Evolutionary conservation across 306 rosid genomes (phyloP).

Genomic region (Ormosia semicastrata): DNA sequence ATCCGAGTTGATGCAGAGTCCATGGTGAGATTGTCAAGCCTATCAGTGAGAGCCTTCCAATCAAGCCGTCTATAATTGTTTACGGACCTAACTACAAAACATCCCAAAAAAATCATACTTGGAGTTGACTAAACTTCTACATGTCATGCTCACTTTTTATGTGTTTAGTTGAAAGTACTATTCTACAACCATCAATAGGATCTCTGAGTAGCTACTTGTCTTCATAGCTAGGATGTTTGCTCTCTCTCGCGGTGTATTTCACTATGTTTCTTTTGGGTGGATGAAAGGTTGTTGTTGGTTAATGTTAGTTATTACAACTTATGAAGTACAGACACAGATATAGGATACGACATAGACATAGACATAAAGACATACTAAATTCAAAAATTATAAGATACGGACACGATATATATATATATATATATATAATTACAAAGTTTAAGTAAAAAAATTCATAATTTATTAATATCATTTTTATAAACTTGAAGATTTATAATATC

Average conservation of each 20-base stretch:
- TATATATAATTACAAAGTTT: too few relatives aligned
- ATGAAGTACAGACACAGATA: too few relatives aligned
- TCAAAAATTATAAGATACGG: too few relatives aligned
- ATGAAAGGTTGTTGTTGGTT: slow-evolving; percentile 50
- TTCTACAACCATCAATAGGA: slow-evolving; percentile 25
- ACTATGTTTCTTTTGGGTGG: not conserved
- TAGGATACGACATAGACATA: too few relatives aligned
- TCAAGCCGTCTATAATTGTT: slow-evolving; percentile 18
- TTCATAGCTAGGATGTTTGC: slow-evolving; percentile 26
- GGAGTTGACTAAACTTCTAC: slow-evolving; percentile 25
- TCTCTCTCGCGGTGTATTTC: not conserved
- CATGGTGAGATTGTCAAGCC: too few relatives aligned
- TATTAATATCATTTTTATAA: too few relatives aligned
- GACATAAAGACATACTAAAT: too few relatives aligned
- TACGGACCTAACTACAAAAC: slow-evolving; percentile 25
- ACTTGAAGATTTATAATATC: too few relatives aligned
- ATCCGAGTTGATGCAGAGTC: too few relatives aligned
- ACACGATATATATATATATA: too few relatives aligned
- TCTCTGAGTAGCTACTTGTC: slow-evolving; percentile 33
- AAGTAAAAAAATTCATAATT: too few relatives aligned
- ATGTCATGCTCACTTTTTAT: slow-evolving; percentile 22
- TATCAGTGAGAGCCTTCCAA: not conserved
- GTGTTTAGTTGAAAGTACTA: slow-evolving; percentile 30
- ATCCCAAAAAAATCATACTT: slow-evolving; percentile 17
- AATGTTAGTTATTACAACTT: slow-evolving; percentile 49